Base-by-base conservation (phyloP, 768 basidiomycete species). In the Phylloporus arenicola region DNA sequence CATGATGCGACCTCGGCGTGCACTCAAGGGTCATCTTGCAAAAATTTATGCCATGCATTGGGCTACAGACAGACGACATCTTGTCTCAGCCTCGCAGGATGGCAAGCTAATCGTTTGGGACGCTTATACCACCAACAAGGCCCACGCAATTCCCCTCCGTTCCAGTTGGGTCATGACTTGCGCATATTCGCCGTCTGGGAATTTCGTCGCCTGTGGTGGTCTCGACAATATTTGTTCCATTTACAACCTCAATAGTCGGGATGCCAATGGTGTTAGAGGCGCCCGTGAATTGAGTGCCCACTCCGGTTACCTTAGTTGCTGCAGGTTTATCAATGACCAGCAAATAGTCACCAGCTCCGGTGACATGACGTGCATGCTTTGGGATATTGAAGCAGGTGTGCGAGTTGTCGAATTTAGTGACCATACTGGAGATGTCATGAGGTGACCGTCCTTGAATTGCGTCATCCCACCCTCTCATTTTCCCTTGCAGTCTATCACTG, bases 31-130 rank as follows among this genome's bases (percentile, higher is more conserved):
- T 20, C 95, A 99, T 72, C 83, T 99, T 47, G 95, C 95, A 55
- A 99, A 99, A 79, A 98, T 99, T 65, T 99, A 99, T 69, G 95
- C 95, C 44, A 96, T 99, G 89, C 96, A 99, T 70, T 99, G 96
- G 96, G 88, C 95, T 29, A 84, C 88, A 47, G 95, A 99, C 76
- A 83, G 92, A 64, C 80, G 96, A 62, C 95, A 99, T 75, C 83
- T 99, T 54, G 95, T 99, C 30, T 98, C 96, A 14, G 95, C 95
- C n/a, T 98, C 95, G 4, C 95, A 99, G 69, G 95, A 99, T 67
- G 95, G 95, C 47, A 99, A 99, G 71, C 82, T 99, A 52, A 98
- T 99, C 66, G 95, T 99, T 47, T 99, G 95, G 95, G 95, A 99
- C 70, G 95, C 95, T 45, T 98, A 98, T 72, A 98, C 95, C n/a